Evolutionary conservation across 2,329 filamentous ascomycete genomes (phyloP), one percentile per base, ranked within the genome.

Genomic region (Aspergillus pseudoterreus): DNA sequence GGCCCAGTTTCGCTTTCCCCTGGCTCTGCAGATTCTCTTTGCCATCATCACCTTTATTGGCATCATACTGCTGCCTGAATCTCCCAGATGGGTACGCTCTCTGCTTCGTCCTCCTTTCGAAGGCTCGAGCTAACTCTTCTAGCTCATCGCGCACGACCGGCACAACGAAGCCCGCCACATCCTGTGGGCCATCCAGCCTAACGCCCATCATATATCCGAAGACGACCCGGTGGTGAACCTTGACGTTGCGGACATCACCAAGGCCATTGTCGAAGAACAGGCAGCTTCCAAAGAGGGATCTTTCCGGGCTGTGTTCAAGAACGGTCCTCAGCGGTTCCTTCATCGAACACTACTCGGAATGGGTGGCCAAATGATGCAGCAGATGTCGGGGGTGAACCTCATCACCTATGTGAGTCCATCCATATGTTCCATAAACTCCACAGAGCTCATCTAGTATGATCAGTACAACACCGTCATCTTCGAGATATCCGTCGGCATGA

Each of bases 391-490:
- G 5, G 56, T 62, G 8, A 69, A 68, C 35, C 49, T 64, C 14
- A 65, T 64, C 33, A 64, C 63, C 12, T 65, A 64, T 17, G 59
- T 64, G 41, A 52, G 59, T 36, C 4, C 21, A 10, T 12, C 11
- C 17, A 3, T 4, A 10, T 43, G 2, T 24, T 10, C 8, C 27
- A 3, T 4, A 10, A 36, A 3, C 22, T 8, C 8, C 21, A 6
- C 9, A 9, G 5, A 19, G 15, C 50, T n/a, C 15, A 10, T 38
- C 35, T 62, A 24, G 57, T 46, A 1, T 14, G 4, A 33, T 6
- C 15, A 65, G 62, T 67, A 67, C 33, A 71, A 71, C 0, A 72
- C 74, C 0, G 72, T 74, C 43, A 76, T 78, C 49, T 76, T 77
- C 55, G 69, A 78, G 49, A 59, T 72, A 11, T 74, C 71, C 0